phyloP scores from a whole-genome alignment of 371 early-diverging fungal species.

The Gilbertella persicaria region DNA sequence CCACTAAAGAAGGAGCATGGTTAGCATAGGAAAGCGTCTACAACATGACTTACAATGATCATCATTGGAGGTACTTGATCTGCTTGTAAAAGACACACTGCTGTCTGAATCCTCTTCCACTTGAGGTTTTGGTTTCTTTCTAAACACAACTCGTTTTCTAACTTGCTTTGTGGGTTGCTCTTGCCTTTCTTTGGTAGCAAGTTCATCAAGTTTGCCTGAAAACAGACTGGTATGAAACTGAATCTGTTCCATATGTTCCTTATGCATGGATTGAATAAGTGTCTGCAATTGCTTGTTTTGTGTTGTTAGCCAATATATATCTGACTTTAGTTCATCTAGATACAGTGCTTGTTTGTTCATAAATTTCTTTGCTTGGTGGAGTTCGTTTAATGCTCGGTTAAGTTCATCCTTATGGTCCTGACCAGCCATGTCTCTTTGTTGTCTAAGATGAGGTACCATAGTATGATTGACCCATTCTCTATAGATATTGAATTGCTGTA shows the following conservation, averaged over 20 bases:
- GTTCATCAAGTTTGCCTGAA: not conserved
- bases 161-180: not conserved
- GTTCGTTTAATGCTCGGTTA: constrained; percentile 22
- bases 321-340: constrained; percentile 34
- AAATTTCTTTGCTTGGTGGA: constrained; percentile 42
- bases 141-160: not conserved
- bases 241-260: not conserved
- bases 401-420: constrained; percentile 14
- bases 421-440: not conserved
- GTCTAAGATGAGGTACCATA: constrained; percentile 5
- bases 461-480: constrained; percentile 12
- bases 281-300: constrained; percentile 25
- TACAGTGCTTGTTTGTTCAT: constrained; percentile 39
- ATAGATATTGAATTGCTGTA: constrained; percentile 25
- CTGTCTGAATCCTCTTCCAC: constrained; percentile 3
- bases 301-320: constrained; percentile 36
- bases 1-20: not conserved
- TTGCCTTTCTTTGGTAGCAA: not conserved
- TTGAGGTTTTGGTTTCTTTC: not conserved
- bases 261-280: constrained; percentile 1
- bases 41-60: not conserved
- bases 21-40: not conserved
- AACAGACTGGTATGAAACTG: not conserved
- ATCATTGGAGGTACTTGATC: constrained; percentile 5
- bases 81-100: constrained; percentile 6